Evolutionary conservation across 2,329 filamentous ascomycete genomes (phyloP).

Genomic region (Colletotrichum lentis): DNA sequence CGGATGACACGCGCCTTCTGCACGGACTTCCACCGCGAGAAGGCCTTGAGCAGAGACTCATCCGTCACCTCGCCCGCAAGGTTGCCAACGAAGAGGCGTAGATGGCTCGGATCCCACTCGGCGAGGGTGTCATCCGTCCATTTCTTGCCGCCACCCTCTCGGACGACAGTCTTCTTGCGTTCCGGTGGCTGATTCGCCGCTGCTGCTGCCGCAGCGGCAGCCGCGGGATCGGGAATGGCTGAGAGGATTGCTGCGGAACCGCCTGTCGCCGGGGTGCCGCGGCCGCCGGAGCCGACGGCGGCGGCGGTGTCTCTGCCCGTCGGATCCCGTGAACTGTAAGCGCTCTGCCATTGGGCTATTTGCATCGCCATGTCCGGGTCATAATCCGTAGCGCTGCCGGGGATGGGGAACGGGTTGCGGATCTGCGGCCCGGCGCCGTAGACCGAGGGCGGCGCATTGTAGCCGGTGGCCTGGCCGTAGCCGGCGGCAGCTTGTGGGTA

Average conservation of each 20-base stretch:
- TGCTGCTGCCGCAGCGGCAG: conserved; percentile 52
- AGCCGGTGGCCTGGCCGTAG: conserved; percentile 44
- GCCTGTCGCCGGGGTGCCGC: conserved; percentile 44
- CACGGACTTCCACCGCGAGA: conserved; percentile 84
- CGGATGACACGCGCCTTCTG: conserved; percentile 93
- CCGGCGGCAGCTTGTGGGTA: conserved; percentile 44
- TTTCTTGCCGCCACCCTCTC: conserved; percentile 87
- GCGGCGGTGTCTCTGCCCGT: conserved; percentile 38
- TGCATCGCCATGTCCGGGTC: conserved; percentile 88
- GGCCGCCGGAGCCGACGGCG: conserved; percentile 41
- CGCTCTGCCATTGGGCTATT: conserved; percentile 94
- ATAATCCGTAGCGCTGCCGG: conserved; percentile 59
- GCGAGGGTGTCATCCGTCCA: conserved; percentile 90
- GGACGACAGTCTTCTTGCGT: conserved; percentile 85
- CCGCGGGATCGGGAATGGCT: conserved; percentile 43
- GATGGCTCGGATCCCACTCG: conserved; percentile 95
- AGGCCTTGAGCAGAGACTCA: conserved; percentile 93
- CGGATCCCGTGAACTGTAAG: conserved; percentile 75
- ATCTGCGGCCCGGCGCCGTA: conserved; percentile 72
- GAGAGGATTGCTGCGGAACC: conserved; percentile 47
- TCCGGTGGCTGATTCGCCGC: conserved; percentile 60
- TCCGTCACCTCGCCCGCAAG: conserved; percentile 97
- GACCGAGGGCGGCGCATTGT: conserved; percentile 43
- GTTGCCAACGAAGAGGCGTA: conserved; percentile 95
- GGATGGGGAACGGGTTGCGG: conserved; percentile 80